A percentile compares a stretch with the other conserved stretches of the same genome.
Conservation (phyloP, 2,329 filamentous ascomycete genomes). For the Aspergillus arachidicola region DNA sequence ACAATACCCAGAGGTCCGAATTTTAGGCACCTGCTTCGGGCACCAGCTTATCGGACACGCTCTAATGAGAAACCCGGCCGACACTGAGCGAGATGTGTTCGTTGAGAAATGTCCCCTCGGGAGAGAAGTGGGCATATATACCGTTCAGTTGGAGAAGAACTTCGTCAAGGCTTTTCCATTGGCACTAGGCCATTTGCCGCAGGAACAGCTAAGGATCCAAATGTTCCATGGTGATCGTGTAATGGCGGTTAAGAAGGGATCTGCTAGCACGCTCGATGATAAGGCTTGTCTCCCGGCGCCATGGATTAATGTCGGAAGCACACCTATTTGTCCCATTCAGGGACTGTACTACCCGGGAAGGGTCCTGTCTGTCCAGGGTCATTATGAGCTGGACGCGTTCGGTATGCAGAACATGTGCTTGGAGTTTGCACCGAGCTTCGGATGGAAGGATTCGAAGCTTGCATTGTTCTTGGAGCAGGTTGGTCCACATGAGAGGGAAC, state of each 20-base stretch:
- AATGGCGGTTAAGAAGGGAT: conserved; percentile 14
- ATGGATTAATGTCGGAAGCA: conserved; percentile 35
- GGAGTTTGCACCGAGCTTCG: conserved; percentile 25
- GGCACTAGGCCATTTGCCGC: background rate
- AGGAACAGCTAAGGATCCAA: conserved; percentile 28
- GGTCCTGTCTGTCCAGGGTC: conserved; percentile 36
- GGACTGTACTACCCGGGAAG: conserved; percentile 32
- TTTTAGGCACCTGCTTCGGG: conserved; percentile 39
- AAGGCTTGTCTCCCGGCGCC: conserved; percentile 23
- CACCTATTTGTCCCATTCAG: conserved; percentile 30
- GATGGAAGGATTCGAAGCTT: conserved; percentile 22
- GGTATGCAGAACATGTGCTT: conserved; percentile 27
- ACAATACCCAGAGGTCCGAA: conserved; percentile 29
- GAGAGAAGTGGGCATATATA: conserved; percentile 34
- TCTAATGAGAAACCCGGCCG: background rate
- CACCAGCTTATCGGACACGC: conserved; percentile 33
- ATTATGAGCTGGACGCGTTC: conserved; percentile 36
- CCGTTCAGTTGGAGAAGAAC: conserved; percentile 24
- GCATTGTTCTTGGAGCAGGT: background rate
- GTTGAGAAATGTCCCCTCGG: conserved; percentile 26
- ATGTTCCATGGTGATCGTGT: conserved; percentile 36
- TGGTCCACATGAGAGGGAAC: background rate
- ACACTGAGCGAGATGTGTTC: conserved; percentile 14
- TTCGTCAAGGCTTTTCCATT: conserved; percentile 25
- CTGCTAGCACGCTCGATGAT: background rate